Percentiles rank a stretch among this genome's conserved stretches.
Evolutionary conservation across 768 basidiomycete genomes (phyloP).

Genomic region (Lactifluus piperatus): DNA sequence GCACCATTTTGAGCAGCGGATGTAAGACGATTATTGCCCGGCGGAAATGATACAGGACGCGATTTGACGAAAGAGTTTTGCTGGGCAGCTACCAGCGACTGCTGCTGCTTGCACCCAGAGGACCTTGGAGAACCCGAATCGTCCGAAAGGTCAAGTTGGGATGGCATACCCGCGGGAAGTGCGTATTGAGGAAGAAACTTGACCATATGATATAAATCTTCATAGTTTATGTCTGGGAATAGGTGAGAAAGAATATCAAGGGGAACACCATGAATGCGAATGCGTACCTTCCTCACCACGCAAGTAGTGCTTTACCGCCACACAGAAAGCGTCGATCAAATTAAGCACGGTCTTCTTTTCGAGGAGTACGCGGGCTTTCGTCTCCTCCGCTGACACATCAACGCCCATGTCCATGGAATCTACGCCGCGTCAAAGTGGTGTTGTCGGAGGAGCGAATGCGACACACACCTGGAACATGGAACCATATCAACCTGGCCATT

Average conservation of each 20-base stretch:
- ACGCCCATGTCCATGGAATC: slow-evolving; percentile 24
- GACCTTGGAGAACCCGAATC: neutral
- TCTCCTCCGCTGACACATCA: slow-evolving; percentile 25
- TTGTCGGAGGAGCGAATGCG: neutral
- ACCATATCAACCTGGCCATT: slow-evolving; percentile 56
- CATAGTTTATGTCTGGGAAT: slow-evolving; percentile 25
- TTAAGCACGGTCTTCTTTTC: slow-evolving; percentile 67
- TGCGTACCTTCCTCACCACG: slow-evolving; percentile 22
- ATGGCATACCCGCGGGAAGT: slow-evolving; percentile 43
- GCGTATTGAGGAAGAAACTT: slow-evolving; percentile 65
- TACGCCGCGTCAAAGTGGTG: slow-evolving; percentile 1
- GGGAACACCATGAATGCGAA: neutral
- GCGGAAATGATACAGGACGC: neutral
- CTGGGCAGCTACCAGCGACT: neutral
- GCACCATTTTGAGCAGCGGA: neutral
- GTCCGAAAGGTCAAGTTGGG: slow-evolving; percentile 26
- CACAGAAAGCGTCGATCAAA: slow-evolving; percentile 54
- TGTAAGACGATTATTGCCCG: neutral
- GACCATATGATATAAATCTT: slow-evolving; percentile 57
- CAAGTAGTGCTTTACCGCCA: slow-evolving; percentile 58
- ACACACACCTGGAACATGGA: slow-evolving; percentile 50
- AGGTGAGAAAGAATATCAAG: neutral
- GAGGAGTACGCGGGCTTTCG: slow-evolving; percentile 41
- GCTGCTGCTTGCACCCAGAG: neutral
- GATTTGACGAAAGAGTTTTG: neutral